Evolutionary conservation across 1,284 basidiomycete species (phyloP).

Genomic region (Mrakiaceae sp.): DNA sequence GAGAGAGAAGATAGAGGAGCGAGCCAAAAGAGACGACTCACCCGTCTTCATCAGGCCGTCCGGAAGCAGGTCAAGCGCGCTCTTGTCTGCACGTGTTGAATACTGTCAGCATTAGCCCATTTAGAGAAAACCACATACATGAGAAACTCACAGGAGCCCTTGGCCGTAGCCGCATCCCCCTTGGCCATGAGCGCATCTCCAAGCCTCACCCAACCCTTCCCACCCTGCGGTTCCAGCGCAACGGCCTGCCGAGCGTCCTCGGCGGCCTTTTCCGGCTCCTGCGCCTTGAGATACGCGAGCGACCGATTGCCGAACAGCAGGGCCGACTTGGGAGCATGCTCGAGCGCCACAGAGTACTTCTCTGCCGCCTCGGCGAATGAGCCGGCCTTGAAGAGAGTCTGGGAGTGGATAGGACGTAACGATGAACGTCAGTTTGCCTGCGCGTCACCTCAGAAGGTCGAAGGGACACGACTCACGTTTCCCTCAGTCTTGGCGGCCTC

Average conservation of each 20-base stretch:
- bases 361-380: constrained; percentile 13
- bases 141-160: constrained; percentile 16
- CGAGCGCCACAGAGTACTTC: constrained; percentile 19
- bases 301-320: constrained; percentile 20
- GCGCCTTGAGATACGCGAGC: constrained; percentile 15
- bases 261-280: constrained; percentile 12
- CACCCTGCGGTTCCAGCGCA: constrained; percentile 17
- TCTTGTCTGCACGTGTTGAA: background rate
- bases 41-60: constrained; percentile 8
- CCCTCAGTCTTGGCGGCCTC: constrained; percentile 20
- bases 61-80: constrained; percentile 1
- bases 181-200: constrained; percentile 20
- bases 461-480: constrained; percentile 6
- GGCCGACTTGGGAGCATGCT: constrained; percentile 5
- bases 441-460: background rate
- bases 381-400: constrained; percentile 16
- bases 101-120: background rate
- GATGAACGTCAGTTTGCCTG: too few relatives aligned
- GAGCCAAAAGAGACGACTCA: background rate
- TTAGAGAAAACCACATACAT: background rate
- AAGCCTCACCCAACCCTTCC: constrained; percentile 20
- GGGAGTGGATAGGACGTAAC: too few relatives aligned
- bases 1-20: background rate
- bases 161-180: constrained; percentile 9
- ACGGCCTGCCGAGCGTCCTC: constrained; percentile 18